Evolutionary conservation across 129 eudicot species (phyloP).

Genomic region (Lactuca saligna): DNA sequence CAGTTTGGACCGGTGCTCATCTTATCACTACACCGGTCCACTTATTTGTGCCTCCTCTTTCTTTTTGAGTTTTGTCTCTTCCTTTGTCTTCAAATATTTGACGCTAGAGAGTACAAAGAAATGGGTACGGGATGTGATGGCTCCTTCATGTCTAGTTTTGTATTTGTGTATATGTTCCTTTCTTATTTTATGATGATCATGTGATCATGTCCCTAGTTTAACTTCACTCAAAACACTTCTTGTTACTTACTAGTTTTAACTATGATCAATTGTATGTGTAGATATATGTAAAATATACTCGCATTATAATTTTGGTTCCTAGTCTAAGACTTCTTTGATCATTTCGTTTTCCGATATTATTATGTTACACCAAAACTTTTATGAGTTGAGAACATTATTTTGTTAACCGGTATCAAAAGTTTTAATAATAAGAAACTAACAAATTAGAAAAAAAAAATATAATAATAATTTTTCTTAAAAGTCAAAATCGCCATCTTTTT

Average conservation of each 20-base stretch:
- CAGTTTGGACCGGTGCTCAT: constrained; percentile 40
- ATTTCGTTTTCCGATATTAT: too few species aligned
- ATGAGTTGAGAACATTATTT: too few species aligned
- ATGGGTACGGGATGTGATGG: constrained; percentile 1
- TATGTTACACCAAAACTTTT: too few species aligned
- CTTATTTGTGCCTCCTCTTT: constrained; percentile 37
- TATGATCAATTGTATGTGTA: too few species aligned
- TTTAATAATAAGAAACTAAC: too few species aligned
- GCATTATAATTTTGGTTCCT: too few species aligned
- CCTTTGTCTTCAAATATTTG: constrained; percentile 22
- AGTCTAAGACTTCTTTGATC: too few species aligned
- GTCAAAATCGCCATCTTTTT: too few species aligned
- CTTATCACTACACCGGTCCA: constrained; percentile 43
- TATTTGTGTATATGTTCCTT: neutral
- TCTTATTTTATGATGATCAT: neutral
- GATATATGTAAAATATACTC: too few species aligned
- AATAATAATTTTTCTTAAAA: too few species aligned
- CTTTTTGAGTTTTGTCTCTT: constrained; percentile 38
- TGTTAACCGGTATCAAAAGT: too few species aligned
- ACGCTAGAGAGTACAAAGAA: constrained; percentile 2
- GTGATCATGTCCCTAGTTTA: neutral
- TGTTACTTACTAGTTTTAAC: neutral
- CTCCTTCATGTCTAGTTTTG: neutral
- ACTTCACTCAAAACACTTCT: neutral
- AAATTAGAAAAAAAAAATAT: too few species aligned